Evolutionary conservation across 1,284 basidiomycete genomes (phyloP).

Genomic region (Ustilago cynodontis): DNA sequence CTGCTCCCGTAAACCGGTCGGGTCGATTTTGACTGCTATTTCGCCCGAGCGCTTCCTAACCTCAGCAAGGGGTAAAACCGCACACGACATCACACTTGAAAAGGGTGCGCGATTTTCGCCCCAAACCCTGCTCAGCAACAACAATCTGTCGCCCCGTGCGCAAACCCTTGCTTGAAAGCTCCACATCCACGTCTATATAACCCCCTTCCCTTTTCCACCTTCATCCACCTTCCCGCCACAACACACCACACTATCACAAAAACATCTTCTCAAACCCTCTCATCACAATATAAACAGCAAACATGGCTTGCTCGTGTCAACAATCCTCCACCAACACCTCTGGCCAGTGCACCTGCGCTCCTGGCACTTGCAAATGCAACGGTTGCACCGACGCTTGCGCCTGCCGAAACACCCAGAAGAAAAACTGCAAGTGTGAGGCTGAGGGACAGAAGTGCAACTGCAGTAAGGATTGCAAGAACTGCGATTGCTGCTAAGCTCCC

Average conservation of each 20-base stretch:
- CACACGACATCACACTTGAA: constrained; percentile 26
- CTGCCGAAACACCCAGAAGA: constrained; percentile 28
- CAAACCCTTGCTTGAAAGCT: background rate
- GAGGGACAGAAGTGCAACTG: constrained; percentile 41
- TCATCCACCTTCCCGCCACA: background rate
- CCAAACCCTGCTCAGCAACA: background rate
- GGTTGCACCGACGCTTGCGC: constrained; percentile 46
- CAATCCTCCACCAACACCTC: constrained; percentile 11
- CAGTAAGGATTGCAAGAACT: constrained; percentile 38
- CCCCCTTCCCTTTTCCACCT: background rate
- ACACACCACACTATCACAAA: background rate
- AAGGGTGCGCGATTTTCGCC: constrained; percentile 23
- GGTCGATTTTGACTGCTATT: no score
- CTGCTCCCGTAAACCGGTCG: no score
- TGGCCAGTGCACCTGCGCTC: constrained; percentile 4
- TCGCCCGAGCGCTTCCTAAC: no score
- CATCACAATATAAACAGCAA: background rate
- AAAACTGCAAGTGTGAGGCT: constrained; percentile 48
- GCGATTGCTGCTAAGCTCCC: constrained; percentile 46
- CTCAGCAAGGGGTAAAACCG: background rate
- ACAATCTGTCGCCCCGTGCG: background rate
- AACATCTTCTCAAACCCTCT: background rate
- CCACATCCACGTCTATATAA: constrained; percentile 2
- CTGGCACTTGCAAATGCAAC: constrained; percentile 33
- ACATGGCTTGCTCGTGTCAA: constrained; percentile 47